Conservation (phyloP, 352 stramenopile species). For the Globisporangium viniferum region DNA sequence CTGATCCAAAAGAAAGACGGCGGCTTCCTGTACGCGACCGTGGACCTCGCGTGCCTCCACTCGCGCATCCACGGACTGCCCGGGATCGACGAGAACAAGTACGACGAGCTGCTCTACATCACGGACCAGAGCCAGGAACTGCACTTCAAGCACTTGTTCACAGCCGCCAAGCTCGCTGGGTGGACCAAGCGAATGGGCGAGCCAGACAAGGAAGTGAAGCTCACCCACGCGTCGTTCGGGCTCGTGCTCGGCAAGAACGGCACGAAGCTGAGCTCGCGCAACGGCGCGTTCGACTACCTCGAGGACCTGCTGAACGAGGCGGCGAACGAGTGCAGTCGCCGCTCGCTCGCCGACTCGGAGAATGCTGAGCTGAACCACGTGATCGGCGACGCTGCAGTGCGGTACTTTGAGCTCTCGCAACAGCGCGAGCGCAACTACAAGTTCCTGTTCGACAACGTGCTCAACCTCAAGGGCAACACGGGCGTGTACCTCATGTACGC, state of each 20-base stretch:
- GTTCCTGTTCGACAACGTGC: conserved; percentile 78
- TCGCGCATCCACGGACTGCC: conserved; percentile 72
- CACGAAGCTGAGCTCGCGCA: conserved; percentile 79
- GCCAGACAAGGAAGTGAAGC: conserved; percentile 35
- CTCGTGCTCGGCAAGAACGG: conserved; percentile 77
- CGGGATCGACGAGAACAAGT: conserved; percentile 54
- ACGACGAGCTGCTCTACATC: conserved; percentile 82
- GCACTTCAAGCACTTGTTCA: conserved; percentile 80
- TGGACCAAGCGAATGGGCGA: conserved; percentile 32
- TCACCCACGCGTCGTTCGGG: conserved; percentile 73
- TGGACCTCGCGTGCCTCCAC: conserved; percentile 68
- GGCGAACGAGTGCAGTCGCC: conserved; percentile 53
- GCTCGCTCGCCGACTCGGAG: conserved; percentile 41
- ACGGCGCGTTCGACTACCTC: conserved; percentile 76
- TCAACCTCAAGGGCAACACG: conserved; percentile 82
- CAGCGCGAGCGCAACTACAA: conserved; percentile 86
- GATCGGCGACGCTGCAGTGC: conserved; percentile 72
- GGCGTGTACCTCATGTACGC: conserved; percentile 85
- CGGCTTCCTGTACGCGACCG: conserved; percentile 75
- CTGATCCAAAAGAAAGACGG: conserved; percentile 81
- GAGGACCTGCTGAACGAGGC: conserved; percentile 70
- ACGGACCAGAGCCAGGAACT: conserved; percentile 78
- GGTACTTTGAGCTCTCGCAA: conserved; percentile 83
- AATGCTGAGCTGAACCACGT: conserved; percentile 37
- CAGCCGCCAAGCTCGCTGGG: conserved; percentile 45